phyloP scores from a whole-genome alignment of 192 early-diverging fungal genomes.

The Coemansia sp. region DNA sequence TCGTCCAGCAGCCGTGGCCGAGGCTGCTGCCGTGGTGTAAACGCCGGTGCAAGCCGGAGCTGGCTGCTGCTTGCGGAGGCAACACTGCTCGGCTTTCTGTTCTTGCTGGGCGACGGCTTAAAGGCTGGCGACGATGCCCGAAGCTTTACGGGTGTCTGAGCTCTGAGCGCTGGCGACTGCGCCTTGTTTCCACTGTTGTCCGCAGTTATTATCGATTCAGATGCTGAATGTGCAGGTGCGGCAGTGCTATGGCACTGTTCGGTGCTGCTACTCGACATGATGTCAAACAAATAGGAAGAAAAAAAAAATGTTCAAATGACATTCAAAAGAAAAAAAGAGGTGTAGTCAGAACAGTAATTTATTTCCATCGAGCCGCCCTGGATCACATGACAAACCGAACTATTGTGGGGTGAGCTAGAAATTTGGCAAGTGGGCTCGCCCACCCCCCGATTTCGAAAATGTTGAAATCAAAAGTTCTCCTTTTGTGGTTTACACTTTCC shows the following conservation, averaged over 20 bases:
- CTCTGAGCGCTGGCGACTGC: constrained; percentile 12
- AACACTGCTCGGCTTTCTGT: not conserved
- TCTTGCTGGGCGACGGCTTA: constrained; percentile 31
- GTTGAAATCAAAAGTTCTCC: not conserved
- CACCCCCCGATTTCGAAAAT: not conserved
- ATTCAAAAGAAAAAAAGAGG: no score
- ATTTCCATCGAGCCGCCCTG: not conserved
- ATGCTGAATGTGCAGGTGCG: not conserved
- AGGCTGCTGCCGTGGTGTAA: constrained; percentile 30
- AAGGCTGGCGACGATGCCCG: constrained; percentile 55
- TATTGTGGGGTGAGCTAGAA: not conserved
- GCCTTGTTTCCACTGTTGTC: constrained; percentile 1
- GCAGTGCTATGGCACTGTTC: not conserved
- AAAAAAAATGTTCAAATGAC: no score
- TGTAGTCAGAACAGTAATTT: no score
- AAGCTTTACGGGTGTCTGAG: constrained; percentile 25
- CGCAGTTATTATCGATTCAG: not conserved
- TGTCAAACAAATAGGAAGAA: not conserved
- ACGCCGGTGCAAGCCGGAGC: constrained; percentile 33
- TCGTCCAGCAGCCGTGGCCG: constrained; percentile 11
- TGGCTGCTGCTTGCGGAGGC: constrained; percentile 5
- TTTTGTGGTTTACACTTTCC: not conserved
- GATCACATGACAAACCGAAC: not conserved
- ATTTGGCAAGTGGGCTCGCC: not conserved
- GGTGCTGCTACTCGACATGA: constrained; percentile 4